Evolutionary conservation across 148 eudicot species (phyloP).

Genomic region (Cornus controversa): DNA sequence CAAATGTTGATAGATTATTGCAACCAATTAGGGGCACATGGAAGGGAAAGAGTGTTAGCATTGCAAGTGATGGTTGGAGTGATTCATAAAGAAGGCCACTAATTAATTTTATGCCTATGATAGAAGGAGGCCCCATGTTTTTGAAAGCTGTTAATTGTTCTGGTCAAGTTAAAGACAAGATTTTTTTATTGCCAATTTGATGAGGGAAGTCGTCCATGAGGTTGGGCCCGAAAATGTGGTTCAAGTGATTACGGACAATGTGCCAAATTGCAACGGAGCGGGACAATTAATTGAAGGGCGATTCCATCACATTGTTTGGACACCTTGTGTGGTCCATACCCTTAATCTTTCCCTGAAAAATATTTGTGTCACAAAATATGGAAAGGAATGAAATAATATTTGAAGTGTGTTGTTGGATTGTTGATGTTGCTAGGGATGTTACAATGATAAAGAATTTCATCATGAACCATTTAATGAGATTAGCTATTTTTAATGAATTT

Average conservation of each 20-base stretch:
- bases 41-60: not conserved
- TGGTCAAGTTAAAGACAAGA: not conserved
- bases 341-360: constrained; percentile 23
- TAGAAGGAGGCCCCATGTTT: not conserved
- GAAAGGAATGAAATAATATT: constrained; percentile 8
- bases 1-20: constrained; percentile 7
- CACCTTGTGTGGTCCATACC: constrained; percentile 12
- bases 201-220: not conserved
- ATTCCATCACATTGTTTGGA: constrained; percentile 9
- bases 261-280: not conserved
- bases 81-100: constrained; percentile 28
- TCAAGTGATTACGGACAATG: constrained; percentile 13
- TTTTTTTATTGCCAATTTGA: not conserved
- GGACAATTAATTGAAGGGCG: not conserved
- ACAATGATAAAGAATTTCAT: constrained; percentile 15
- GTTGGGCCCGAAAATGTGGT: not conserved
- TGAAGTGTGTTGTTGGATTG: constrained; percentile 23
- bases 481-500: no score
- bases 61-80: constrained; percentile 28
- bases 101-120: constrained; percentile 15
- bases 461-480: constrained; percentile 34
- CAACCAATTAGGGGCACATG: constrained; percentile 10
- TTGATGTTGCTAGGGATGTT: constrained; percentile 2
- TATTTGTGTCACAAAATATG: constrained; percentile 16
- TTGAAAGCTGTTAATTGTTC: not conserved